These are phyloP conservation scores for Eucalyptus marginata DNA, from an alignment of 345 rosid genomes.

Conservation along the genomic window DNA sequence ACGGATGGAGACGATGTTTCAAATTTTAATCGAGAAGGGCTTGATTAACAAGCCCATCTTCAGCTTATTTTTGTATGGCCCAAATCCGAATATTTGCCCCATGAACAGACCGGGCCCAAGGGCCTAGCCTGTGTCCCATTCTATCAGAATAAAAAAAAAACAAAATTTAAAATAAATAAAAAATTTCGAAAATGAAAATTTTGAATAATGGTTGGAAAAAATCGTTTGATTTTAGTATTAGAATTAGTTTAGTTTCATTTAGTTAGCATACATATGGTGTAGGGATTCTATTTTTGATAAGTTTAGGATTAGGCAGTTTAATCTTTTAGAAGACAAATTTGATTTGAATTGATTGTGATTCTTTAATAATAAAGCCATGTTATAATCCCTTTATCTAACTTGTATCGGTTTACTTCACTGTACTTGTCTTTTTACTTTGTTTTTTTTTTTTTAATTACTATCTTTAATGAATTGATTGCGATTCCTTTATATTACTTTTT, in stretches of 20 bases:
- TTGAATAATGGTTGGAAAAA: neutral
- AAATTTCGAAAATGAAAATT: neutral
- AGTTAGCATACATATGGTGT: too few relatives aligned
- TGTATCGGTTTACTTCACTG: accelerated
- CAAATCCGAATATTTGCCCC: neutral
- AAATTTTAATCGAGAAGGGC: neutral
- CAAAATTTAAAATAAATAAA: neutral
- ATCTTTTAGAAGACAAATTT: neutral
- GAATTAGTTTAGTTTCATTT: neutral
- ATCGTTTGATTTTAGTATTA: neutral
- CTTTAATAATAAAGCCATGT: neutral
- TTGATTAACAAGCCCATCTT: neutral
- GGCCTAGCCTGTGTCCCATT: neutral
- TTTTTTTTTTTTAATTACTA: neutral
- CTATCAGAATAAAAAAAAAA: neutral
- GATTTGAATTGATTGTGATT: neutral
- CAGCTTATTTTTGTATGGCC: neutral
- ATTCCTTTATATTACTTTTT: neutral
- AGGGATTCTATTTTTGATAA: neutral
- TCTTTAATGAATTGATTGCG: neutral
- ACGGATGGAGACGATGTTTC: neutral
- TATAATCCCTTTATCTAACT: too few relatives aligned
- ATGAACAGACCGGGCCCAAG: neutral
- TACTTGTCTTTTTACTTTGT: too few relatives aligned
- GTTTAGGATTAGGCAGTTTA: neutral